Conservation (phyloP, 345 rosid species). For the Clarkia xantiana region DNA sequence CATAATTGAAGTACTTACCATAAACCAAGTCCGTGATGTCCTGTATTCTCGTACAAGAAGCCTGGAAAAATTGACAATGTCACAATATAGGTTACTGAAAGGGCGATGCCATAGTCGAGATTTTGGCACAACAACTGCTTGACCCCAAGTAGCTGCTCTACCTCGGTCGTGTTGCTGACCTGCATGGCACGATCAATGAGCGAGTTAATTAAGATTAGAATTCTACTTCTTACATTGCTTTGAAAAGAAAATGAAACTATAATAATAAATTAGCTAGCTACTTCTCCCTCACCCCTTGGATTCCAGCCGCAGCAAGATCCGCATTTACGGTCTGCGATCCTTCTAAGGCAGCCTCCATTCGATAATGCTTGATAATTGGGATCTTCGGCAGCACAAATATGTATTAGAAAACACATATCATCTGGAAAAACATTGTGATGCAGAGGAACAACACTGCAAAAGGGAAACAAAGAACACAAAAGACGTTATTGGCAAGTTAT, state of each 20-base stretch:
- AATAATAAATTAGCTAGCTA: no score
- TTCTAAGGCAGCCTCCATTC: constrained; percentile 5
- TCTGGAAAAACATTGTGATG: constrained; percentile 6
- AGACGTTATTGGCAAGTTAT: no score
- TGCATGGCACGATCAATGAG: neutral
- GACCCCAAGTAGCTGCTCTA: neutral
- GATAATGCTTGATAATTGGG: constrained; percentile 2
- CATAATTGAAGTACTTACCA: no score
- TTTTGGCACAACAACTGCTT: constrained; percentile 9
- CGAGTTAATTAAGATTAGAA: neutral
- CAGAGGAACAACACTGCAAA: constrained; percentile 4
- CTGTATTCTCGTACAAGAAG: constrained; percentile 9
- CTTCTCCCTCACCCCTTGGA: constrained; percentile 12
- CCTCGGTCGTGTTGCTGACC: neutral
- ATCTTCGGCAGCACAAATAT: constrained; percentile 3
- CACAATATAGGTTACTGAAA: constrained; percentile 9
- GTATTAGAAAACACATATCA: constrained; percentile 3
- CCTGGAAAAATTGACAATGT: constrained; percentile 11
- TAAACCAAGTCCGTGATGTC: constrained; percentile 6
- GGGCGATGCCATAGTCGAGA: constrained; percentile 6
- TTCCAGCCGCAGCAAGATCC: constrained; percentile 11
- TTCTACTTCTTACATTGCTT: neutral
- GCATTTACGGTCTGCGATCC: constrained; percentile 11
- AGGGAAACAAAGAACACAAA: neutral
- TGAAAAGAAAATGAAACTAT: no score